phyloP scores from a whole-genome alignment of 1,284 basidiomycete genomes.

The Phylloporus sp. region DNA sequence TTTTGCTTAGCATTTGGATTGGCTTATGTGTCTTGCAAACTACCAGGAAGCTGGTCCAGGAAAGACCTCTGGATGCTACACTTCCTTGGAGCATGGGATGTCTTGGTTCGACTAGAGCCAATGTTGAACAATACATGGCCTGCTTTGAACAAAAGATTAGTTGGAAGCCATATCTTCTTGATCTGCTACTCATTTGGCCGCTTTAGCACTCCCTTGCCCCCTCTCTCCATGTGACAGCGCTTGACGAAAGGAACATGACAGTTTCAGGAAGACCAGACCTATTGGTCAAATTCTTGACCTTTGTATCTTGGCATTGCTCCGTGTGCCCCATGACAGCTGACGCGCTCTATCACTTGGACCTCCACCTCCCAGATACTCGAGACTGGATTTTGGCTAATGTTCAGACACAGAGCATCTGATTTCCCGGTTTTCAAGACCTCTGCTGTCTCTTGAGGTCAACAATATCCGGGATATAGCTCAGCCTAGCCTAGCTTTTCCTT shows the following conservation, averaged over 20 bases:
- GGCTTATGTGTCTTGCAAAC: constrained; percentile 53
- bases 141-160: constrained; percentile 43
- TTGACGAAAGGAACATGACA: constrained; percentile 52
- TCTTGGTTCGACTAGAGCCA: constrained; percentile 43
- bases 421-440: constrained; percentile 52
- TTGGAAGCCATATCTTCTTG: neutral
- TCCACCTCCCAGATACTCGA: constrained; percentile 40
- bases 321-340: constrained; percentile 49
- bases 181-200: constrained; percentile 9
- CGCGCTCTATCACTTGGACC: constrained; percentile 57
- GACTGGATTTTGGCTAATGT: constrained; percentile 50
- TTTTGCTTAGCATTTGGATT: constrained; percentile 64
- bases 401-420: constrained; percentile 47
- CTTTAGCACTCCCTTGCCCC: constrained; percentile 26
- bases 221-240: constrained; percentile 53
- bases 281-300: constrained; percentile 47
- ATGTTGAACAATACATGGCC: constrained; percentile 43
- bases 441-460: constrained; percentile 52
- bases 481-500: constrained; percentile 21
- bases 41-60: constrained; percentile 34
- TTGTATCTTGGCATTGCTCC: constrained; percentile 38
- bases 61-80: constrained; percentile 28
- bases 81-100: constrained; percentile 59
- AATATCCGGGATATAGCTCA: constrained; percentile 47
- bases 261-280: constrained; percentile 60